phyloP scores from a whole-genome alignment of 352 stramenopile species.

The Pythium rhizo-oryzae region DNA sequence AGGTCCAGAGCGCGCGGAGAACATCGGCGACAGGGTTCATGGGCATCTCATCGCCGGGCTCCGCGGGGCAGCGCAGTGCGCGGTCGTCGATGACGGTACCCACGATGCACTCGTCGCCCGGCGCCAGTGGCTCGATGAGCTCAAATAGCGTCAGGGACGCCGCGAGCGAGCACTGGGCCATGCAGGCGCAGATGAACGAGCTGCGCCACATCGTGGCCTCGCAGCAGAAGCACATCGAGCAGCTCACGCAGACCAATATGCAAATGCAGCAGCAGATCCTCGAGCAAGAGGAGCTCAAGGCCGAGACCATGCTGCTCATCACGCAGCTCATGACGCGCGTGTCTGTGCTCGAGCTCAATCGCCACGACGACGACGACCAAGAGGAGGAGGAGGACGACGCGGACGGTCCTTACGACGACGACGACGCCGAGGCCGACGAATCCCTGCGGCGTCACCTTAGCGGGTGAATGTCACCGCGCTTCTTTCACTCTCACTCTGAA shows the following conservation, averaged over 20 bases:
- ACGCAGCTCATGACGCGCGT: conserved; percentile 87
- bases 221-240: conserved; percentile 76
- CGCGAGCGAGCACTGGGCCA: conserved; percentile 26
- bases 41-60: conserved; percentile 15
- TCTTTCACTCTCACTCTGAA: background rate
- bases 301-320: conserved; percentile 84
- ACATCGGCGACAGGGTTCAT: conserved; percentile 8
- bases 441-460: conserved; percentile 1
- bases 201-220: conserved; percentile 50
- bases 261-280: conserved; percentile 82
- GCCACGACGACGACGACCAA: conserved; percentile 36
- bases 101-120: background rate
- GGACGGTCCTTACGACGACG: conserved; percentile 33
- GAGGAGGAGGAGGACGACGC: conserved; percentile 37
- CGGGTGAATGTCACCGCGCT: too few species aligned
- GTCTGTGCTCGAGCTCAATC: conserved; percentile 72
- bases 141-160: conserved; percentile 10
- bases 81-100: conserved; percentile 12
- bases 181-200: conserved; percentile 52
- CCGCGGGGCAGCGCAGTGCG: conserved; percentile 6
- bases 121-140: background rate
- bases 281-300: conserved; percentile 80
- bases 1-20: conserved; percentile 5
- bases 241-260: conserved; percentile 74
- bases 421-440: conserved; percentile 25